Evolutionary conservation across 2,329 filamentous ascomycete species (phyloP), one percentile per base, ranked within the genome.

Genomic region (Venturia carpophila): DNA sequence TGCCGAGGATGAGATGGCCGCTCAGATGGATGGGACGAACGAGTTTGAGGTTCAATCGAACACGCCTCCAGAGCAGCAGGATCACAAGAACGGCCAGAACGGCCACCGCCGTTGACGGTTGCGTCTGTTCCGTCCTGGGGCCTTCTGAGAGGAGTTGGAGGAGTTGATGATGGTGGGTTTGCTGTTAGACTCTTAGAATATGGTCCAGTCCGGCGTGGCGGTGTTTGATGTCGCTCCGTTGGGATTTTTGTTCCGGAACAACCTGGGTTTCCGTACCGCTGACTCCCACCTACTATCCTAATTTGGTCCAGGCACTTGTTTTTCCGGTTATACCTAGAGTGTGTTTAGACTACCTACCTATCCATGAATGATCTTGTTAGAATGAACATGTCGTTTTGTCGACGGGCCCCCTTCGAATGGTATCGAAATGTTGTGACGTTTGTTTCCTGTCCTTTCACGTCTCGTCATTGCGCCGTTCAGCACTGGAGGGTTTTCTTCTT

Each of bases 1-100:
- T 15, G 47, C 64, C 21, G 60, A 62, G 21, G 64, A 66, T 52
- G 64, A 66, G 60, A 63, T 66, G 45, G 64, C 65, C 42, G 64
- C 60, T 27, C 27, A 56, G 9, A 24, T 41, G 34, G 63, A 64
- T 58, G 63, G 52, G 15, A 64, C 52, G 52, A 58, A 58, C 41
- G 63, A 52, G 37, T 64, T 39, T 5, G 52, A 58, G 52, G 52
- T 58, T 21, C 52, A 58, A 21, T 58, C 52, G 30, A 37, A 58
- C 30, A 58, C 52, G 5, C 52, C 52, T 37, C 52, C 52, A 19
- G 52, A 58, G 19, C 27, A 58, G 52, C 52, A 58, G 52, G 17
- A 58, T 2, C 11, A 37, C 19, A 1, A 58, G 17, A 58, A 58
- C 30, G 52, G 52, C 24, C 49, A 34, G 49, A 56, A 56, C 15